Evolutionary conservation across 805 yeast genomes (phyloP).

Genomic region (Myxozyma kluyveri): DNA sequence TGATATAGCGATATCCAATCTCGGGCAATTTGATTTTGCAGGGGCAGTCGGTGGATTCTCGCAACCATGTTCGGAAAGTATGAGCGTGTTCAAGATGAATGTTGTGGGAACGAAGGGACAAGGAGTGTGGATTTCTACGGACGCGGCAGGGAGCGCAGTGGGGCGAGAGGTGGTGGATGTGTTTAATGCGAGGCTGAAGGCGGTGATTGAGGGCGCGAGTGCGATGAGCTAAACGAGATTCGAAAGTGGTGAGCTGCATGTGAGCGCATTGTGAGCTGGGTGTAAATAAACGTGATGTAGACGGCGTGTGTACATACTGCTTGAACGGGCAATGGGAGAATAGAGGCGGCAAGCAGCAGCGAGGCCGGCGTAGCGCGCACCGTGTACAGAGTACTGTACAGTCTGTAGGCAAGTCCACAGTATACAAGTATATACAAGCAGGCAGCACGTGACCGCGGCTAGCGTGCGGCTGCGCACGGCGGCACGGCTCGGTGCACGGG

Average conservation of each 20-base stretch:
- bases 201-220: background rate
- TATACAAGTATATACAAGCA: too few species aligned
- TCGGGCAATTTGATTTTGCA: conserved; percentile 1
- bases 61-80: background rate
- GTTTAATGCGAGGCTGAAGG: background rate
- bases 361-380: background rate
- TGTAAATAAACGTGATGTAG: too few species aligned
- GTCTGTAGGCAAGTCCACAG: background rate
- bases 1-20: conserved; percentile 4
- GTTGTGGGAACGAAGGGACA: background rate
- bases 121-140: background rate
- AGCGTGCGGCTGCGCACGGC: conserved; percentile 6
- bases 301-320: too few species aligned
- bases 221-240: background rate
- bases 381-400: background rate
- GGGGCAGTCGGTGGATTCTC: conserved; percentile 1
- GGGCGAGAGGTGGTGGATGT: background rate
- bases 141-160: background rate
- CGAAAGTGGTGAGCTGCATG: background rate
- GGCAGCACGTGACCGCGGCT: background rate
- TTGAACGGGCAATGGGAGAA: background rate
- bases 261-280: too few species aligned
- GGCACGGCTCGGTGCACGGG: too few species aligned
- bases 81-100: conserved; percentile 3
- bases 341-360: background rate